Conservation (phyloP, 371 early-diverging fungal genomes). For the Haplosporangium sp. region DNA sequence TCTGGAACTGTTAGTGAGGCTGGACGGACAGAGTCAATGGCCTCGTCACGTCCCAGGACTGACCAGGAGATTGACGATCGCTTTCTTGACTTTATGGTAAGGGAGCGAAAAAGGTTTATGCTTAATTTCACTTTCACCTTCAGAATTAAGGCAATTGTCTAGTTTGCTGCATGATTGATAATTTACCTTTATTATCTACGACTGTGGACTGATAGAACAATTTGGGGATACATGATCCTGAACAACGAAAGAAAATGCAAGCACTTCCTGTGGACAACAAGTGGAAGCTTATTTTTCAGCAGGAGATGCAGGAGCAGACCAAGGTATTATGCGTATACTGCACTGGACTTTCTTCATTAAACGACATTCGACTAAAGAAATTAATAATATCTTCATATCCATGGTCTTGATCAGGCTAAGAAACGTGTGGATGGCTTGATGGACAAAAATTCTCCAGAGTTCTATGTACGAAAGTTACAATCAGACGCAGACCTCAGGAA, state of each 20-base stretch:
- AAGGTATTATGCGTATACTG: conserved; percentile 24
- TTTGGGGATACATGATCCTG: conserved; percentile 54
- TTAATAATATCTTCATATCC: too few species aligned
- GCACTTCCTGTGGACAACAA: conserved; percentile 48
- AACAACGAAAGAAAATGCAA: conserved; percentile 41
- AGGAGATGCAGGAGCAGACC: conserved; percentile 48
- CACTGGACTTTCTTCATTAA: too few species aligned
- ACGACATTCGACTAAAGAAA: too few species aligned
- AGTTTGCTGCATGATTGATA: too few species aligned
- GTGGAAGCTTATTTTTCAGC: conserved; percentile 54
- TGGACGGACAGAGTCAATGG: conserved; percentile 47
- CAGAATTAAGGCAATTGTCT: too few species aligned
- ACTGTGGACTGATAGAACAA: conserved; percentile 28
- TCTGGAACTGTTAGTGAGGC: conserved; percentile 49
- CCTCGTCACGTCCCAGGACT: conserved; percentile 40
- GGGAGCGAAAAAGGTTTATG: background rate
- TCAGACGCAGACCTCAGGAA: conserved; percentile 69
- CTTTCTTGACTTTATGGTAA: conserved; percentile 53
- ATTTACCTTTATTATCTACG: background rate
- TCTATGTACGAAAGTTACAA: conserved; percentile 69
- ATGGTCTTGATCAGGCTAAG: conserved; percentile 25
- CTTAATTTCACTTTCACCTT: too few species aligned
- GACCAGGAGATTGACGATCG: conserved; percentile 57
- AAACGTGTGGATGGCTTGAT: conserved; percentile 47
- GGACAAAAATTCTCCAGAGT: conserved; percentile 75